Base-by-base conservation (phyloP, 2,329 filamentous ascomycete genomes). In the Endocalyx cinctus region DNA sequence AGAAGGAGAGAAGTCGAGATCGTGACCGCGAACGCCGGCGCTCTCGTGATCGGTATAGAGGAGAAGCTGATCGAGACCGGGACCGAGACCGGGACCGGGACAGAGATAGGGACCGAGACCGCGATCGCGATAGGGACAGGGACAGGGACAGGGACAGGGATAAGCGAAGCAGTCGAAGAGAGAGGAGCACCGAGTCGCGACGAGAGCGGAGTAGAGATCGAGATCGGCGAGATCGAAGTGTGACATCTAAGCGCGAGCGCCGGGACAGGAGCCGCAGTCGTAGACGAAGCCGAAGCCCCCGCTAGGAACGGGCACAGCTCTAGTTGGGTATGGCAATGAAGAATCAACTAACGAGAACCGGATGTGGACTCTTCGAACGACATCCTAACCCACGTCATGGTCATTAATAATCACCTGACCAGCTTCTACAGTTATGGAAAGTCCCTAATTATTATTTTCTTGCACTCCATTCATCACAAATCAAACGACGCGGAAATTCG, bases 41-140 rank as follows among this genome's bases (percentile, higher is more conserved):
- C 51, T 58, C 66, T 57, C 58, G 70, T 40, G 58, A 79, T 59
- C 52, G 69, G 50, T 63, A 72, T 48, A 47, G 68, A 25, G 67
- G 75, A 29, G 72, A 77, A n/a, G n/a, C n/a, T 33, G 66, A 23
- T n/a, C 20, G 73, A 29, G 58, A 66, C 5, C 48, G 53, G 6
- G 42, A 55, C 43, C 54, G 44, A 48, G 70, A 70, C 35, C 57
- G 57, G 10, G 46, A 48, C 10, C 41, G 48, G 12, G 46, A 50
- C n/a, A 48, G 51, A 10, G 59, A 61, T 6, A 54, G 61, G 15
- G 42, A 37, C 32, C 34, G 28, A 2, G 60, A 60, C 17, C 43
- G 50, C n/a, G 45, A 51, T 10, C 34, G 46, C 4, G 22, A 33
- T 14, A 17, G 31, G 17, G 22, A 25, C 14, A 33, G 33, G 19